Base-by-base conservation (phyloP, 2,329 filamentous ascomycete genomes). In the Hymenoscyphus linearis region DNA sequence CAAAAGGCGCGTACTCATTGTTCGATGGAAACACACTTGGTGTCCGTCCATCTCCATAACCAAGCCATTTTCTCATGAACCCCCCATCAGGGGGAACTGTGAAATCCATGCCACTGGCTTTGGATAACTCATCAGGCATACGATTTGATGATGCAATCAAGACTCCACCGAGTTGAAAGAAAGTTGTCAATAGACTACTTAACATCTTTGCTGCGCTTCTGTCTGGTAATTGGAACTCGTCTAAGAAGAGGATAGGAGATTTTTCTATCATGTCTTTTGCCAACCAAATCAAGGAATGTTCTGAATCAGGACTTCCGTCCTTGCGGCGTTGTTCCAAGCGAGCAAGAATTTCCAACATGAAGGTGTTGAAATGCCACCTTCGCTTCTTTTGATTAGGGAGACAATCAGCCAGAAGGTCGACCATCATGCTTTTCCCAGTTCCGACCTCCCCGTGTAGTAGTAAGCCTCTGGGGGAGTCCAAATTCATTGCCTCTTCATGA, bases 201-300 rank as follows among this genome's bases (percentile, higher is more conserved):
- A 95, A 76, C 54, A 93, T 90, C 73, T 93, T 93, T 68, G 85
- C 89, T 2, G 89, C 84, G 1, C 87, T 88, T 65, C 88, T 82
- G 73, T 93, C 90, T 0, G 90, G 90, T 40, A 95, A 80, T 71
- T 95, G 90, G 64, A 95, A 93, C 71, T 95, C 90, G 67, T 93
- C 90, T 2, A 93, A 75, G 68, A 95, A 95, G 14, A 93, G 74
- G 36, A 93, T 89, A 0, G 90, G 89, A 12, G 85, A 88, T 13
- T 83, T 86, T 60, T 90, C 83, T 13, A 92, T 84, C 71, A 93
- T 83, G 62, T 93, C 89, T 68, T 87, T 85, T 35, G 90, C 89
- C 69, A 93, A 79, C 81, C 85, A 87, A 1, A 93, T 75, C 26
- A 93, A 73, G 0, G 88, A 89, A 73, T 91, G 85, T 61, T 91